phyloP scores from a whole-genome alignment of 306 rosid genomes.

The Lathyrus tuberosus region DNA sequence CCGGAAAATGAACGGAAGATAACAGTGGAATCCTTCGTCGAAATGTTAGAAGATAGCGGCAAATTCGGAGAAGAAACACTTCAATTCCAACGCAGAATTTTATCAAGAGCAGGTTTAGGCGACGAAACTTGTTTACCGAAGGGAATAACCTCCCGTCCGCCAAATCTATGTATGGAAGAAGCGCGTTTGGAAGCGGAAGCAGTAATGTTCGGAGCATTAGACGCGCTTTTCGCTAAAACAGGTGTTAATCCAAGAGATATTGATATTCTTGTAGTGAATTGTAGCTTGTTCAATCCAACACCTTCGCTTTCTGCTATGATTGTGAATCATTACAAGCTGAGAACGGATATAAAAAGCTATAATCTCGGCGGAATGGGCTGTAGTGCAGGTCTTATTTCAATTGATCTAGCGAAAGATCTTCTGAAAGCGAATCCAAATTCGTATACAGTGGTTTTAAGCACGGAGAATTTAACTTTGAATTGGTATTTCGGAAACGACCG shows the following conservation, averaged over 20 bases:
- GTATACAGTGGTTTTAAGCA: slow-evolving; percentile 76
- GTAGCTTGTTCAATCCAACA: slow-evolving; percentile 82
- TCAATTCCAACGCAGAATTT: slow-evolving; percentile 51
- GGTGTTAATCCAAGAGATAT: slow-evolving; percentile 62
- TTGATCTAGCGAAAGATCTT: slow-evolving; percentile 75
- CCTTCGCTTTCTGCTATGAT: slow-evolving; percentile 92
- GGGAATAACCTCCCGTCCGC: slow-evolving; percentile 66
- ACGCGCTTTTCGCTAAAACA: slow-evolving; percentile 63
- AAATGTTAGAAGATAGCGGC: slow-evolving; percentile 64
- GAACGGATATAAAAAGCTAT: slow-evolving; percentile 71
- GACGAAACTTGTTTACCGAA: slow-evolving; percentile 64
- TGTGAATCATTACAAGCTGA: slow-evolving; percentile 81
- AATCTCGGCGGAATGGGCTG: slow-evolving; percentile 97
- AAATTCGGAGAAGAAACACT: slow-evolving; percentile 55
- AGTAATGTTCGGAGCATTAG: slow-evolving; percentile 82
- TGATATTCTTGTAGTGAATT: slow-evolving; percentile 80
- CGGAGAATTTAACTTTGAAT: slow-evolving; percentile 75
- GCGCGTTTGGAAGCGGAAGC: slow-evolving; percentile 79
- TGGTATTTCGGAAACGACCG: slow-evolving; percentile 96
- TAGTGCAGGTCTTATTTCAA: slow-evolving; percentile 80
- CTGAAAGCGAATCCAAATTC: slow-evolving; percentile 66
- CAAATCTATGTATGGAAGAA: slow-evolving; percentile 56
- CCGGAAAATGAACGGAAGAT: slow-evolving; percentile 63
- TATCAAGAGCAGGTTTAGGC: slow-evolving; percentile 72
- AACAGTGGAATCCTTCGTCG: slow-evolving; percentile 50